Percentiles rank a stretch among this genome's conserved stretches.
Evolutionary conservation across 805 yeast species (phyloP).

Genomic region (Ogataea sp.): DNA sequence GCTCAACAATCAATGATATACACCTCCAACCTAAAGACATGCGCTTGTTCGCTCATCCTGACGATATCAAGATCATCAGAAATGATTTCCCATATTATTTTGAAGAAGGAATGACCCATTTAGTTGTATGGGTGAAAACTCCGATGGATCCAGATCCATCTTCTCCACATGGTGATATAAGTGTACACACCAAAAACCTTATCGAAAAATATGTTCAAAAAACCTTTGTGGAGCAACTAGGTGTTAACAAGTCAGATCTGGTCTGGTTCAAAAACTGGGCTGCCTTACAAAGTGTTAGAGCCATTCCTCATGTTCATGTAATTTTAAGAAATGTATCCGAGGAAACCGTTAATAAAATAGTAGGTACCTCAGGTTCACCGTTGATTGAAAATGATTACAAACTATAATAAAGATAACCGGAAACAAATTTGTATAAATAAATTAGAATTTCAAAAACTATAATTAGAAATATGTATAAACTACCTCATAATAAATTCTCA

Average conservation of each 20-base stretch:
- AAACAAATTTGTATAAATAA: too few species aligned
- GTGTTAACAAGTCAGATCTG: conserved; percentile 29
- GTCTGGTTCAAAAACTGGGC: conserved; percentile 73
- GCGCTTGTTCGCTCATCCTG: conserved; percentile 31
- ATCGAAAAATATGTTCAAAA: conserved; percentile 38
- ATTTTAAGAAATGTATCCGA: conserved; percentile 34
- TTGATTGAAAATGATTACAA: neutral
- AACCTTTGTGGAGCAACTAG: conserved; percentile 41
- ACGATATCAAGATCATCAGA: conserved; percentile 36
- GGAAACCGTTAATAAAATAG: conserved; percentile 14
- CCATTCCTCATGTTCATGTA: conserved; percentile 66
- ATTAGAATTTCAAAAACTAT: too few species aligned
- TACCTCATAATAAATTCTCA: too few species aligned
- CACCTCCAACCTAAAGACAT: conserved; percentile 24
- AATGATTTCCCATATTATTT: conserved; percentile 68
- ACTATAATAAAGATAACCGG: neutral
- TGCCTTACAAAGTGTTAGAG: conserved; percentile 56
- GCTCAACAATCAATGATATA: conserved; percentile 4
- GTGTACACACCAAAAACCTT: conserved; percentile 28
- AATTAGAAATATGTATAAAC: too few species aligned
- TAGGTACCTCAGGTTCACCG: conserved; percentile 15
- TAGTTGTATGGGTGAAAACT: conserved; percentile 62
- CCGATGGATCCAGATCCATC: conserved; percentile 43
- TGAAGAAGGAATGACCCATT: conserved; percentile 41
- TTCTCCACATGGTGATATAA: conserved; percentile 44